Conservation (phyloP, 2,329 filamentous ascomycete species). For the Scedosporium boydii region DNA sequence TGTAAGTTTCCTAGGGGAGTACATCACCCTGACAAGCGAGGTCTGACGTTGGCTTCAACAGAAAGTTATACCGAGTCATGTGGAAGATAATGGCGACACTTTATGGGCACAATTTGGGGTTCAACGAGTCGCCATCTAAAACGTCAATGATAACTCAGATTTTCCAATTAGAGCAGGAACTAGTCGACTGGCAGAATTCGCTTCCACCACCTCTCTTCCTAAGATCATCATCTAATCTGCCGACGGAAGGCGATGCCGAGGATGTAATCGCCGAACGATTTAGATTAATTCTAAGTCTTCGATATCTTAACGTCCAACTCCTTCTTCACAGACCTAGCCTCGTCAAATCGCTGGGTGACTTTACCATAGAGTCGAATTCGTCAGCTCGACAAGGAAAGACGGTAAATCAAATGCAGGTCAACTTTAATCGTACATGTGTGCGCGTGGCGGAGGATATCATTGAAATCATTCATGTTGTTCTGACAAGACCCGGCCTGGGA, state of each 20-base stretch:
- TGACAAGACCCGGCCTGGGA: slow-evolving; percentile 3
- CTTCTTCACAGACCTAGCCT: slow-evolving; percentile 17
- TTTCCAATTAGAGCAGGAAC: slow-evolving; percentile 26
- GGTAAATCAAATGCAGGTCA: slow-evolving; percentile 11
- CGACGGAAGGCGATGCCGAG: slow-evolving; percentile 6
- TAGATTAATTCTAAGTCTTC: slow-evolving; percentile 23
- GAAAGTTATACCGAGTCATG: background rate
- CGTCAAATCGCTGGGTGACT: slow-evolving; percentile 7
- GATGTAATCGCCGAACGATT: slow-evolving; percentile 18
- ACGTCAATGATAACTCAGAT: slow-evolving; percentile 22
- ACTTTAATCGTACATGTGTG: slow-evolving; percentile 9
- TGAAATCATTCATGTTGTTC: slow-evolving; percentile 11
- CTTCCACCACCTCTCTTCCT: slow-evolving; percentile 20
- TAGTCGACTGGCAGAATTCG: slow-evolving; percentile 24
- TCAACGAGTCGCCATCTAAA: slow-evolving; percentile 14
- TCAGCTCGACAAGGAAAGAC: slow-evolving; percentile 8
- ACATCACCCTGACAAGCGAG: too few relatives aligned
- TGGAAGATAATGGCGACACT: background rate
- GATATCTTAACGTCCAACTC: slow-evolving; percentile 19
- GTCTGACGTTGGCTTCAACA: background rate
- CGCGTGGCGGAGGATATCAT: slow-evolving; percentile 13
- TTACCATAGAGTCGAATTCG: too few relatives aligned
- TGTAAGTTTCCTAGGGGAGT: slow-evolving; percentile 14
- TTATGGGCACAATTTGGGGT: slow-evolving; percentile 25
- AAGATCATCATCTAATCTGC: slow-evolving; percentile 14